These are phyloP conservation scores for Durio zibethinus DNA, from an alignment of 345 rosid species.

Conservation along the genomic window DNA sequence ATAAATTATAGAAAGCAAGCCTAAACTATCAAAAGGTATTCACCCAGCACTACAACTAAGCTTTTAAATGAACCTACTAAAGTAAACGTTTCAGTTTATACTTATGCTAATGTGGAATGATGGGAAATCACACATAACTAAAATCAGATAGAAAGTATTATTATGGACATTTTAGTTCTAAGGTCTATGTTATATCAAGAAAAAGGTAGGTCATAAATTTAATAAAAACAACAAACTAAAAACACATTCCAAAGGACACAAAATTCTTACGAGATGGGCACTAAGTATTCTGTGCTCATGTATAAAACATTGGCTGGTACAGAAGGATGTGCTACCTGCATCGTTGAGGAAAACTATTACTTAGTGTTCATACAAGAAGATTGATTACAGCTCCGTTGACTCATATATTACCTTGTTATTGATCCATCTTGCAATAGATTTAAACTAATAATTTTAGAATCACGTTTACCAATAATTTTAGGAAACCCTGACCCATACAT, in stretches of 20 bases:
- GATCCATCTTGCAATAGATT: constrained; percentile 60
- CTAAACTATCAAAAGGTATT: not conserved
- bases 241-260: constrained; percentile 16
- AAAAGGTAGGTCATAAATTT: not conserved
- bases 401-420: constrained; percentile 55
- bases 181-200: not conserved
- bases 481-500: too few relatives aligned
- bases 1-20: not conserved
- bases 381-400: not conserved
- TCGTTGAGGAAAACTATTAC: constrained; percentile 8
- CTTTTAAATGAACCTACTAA: not conserved
- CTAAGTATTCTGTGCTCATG: constrained; percentile 61
- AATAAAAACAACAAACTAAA: not conserved
- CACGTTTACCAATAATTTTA: too few relatives aligned
- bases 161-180: not conserved
- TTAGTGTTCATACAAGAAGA: not conserved
- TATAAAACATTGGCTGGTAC: constrained; percentile 85
- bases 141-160: not conserved
- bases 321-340: constrained; percentile 79
- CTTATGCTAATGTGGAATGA: not conserved
- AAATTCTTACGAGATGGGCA: constrained; percentile 68
- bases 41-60: not conserved
- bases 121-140: not conserved
- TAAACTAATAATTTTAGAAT: too few relatives aligned
- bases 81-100: not conserved